A percentile compares a stretch with the other conserved stretches of the same genome.
Evolutionary conservation across 2,329 filamentous ascomycete species (phyloP).

Genomic region (Pestalotiopsis sp.): DNA sequence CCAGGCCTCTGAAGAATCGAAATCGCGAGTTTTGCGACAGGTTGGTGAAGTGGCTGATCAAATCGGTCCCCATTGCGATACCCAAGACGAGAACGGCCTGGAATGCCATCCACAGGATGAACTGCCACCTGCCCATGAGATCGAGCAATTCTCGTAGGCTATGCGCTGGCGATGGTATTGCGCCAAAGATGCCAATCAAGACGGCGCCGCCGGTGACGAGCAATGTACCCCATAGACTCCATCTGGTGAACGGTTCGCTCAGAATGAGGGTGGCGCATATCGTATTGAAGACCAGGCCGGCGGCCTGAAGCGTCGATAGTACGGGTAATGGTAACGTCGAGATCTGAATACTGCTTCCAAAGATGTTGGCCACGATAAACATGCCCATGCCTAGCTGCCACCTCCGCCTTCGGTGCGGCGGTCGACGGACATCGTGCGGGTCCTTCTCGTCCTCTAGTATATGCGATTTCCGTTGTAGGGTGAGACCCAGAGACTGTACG

Average conservation of each 20-base stretch:
- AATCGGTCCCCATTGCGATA: conserved; percentile 64
- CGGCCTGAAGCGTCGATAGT: conserved; percentile 91
- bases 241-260: conserved; percentile 88
- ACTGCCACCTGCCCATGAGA: conserved; percentile 71
- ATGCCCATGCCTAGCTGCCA: conserved; percentile 98
- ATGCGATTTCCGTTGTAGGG: conserved; percentile 96
- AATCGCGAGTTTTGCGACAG: conserved; percentile 64
- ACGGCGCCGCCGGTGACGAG: conserved; percentile 87
- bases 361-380: conserved; percentile 91
- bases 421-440: conserved; percentile 73
- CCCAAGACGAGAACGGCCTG: conserved; percentile 72
- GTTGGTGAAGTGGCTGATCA: conserved; percentile 51
- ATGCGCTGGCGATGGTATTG: conserved; percentile 90
- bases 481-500: conserved; percentile 91
- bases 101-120: conserved; percentile 85
- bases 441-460: conserved; percentile 95
- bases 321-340: conserved; percentile 93
- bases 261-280: conserved; percentile 94
- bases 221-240: conserved; percentile 87
- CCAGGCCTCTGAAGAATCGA: conserved; percentile 77
- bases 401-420: conserved; percentile 84
- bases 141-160: conserved; percentile 77
- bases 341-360: conserved; percentile 96
- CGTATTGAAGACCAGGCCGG: conserved; percentile 96
- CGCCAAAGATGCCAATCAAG: conserved; percentile 90